phyloP scores from a whole-genome alignment of 2,329 filamentous ascomycete species.

The Lachnellula arida region DNA sequence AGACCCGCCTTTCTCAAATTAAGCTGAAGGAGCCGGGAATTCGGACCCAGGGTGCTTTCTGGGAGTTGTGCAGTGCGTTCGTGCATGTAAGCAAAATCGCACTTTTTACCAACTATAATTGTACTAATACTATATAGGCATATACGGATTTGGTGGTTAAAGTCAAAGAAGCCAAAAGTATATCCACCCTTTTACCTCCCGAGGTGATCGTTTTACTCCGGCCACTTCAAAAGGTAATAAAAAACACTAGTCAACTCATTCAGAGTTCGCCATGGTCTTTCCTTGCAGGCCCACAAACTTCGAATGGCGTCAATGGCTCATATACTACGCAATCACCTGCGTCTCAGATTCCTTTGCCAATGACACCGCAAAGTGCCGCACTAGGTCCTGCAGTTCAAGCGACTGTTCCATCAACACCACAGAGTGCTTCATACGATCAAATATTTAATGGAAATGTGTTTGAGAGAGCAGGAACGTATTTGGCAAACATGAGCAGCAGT shows the following conservation, averaged over 20 bases:
- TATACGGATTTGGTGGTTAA: constrained; percentile 63
- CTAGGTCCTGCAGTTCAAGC: constrained; percentile 87
- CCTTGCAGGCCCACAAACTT: constrained; percentile 33
- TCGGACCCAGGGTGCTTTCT: constrained; percentile 57
- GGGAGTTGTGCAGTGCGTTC: constrained; percentile 70
- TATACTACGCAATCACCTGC: constrained; percentile 34
- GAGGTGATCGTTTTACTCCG: constrained; percentile 72
- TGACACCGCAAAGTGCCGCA: constrained; percentile 85
- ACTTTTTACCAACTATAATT: constrained; percentile 18
- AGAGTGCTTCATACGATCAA: constrained; percentile 26
- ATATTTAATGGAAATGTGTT: constrained; percentile 31
- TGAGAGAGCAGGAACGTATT: constrained; percentile 30
- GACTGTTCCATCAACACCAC: constrained; percentile 70
- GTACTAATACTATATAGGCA: constrained; percentile 37
- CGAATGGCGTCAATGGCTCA: constrained; percentile 21
- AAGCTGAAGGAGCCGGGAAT: constrained; percentile 80
- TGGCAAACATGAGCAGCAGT: constrained; percentile 21
- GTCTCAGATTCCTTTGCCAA: constrained; percentile 60
- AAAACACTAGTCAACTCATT: constrained; percentile 73
- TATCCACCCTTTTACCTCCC: constrained; percentile 46
- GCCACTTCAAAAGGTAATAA: constrained; percentile 76
- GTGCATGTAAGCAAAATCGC: constrained; percentile 40
- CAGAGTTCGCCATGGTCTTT: constrained; percentile 59
- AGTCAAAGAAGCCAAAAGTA: constrained; percentile 50
- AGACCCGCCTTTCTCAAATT: constrained; percentile 68